These are phyloP conservation scores for Fusarium musae DNA, from an alignment of 2,329 filamentous ascomycete genomes.

Conservation along the genomic window DNA sequence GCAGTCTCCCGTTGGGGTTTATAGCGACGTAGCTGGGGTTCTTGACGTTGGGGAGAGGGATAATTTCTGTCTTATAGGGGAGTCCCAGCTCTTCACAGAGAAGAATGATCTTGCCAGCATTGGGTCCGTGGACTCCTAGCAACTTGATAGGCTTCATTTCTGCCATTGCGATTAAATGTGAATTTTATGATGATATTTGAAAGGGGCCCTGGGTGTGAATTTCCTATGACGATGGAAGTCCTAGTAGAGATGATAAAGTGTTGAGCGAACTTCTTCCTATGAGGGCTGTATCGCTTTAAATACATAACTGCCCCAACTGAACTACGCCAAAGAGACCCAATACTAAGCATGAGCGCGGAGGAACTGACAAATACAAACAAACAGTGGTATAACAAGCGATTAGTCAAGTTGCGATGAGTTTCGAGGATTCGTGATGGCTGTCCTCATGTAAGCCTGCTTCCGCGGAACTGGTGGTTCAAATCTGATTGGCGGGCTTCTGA, in stretches of 20 bases:
- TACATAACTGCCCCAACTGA: not conserved
- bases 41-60: not conserved
- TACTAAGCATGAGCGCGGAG: not conserved
- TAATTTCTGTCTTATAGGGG: not conserved
- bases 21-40: not conserved
- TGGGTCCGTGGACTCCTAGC: not conserved
- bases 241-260: fast-evolving
- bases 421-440: not conserved
- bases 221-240: fast-evolving
- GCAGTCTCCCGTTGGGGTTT: not conserved
- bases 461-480: not conserved
- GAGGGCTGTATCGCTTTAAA: fast-evolving
- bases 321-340: not conserved
- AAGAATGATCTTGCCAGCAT: not conserved
- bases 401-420: not conserved
- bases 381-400: fast-evolving
- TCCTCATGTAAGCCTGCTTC: not conserved
- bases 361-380: fast-evolving
- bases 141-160: not conserved
- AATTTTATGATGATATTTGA: fast-evolving
- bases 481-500: not conserved
- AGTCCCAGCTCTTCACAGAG: not conserved
- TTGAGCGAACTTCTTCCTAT: fast-evolving
- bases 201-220: too few species aligned
- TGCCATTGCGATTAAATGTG: not conserved